Evolutionary conservation across 768 basidiomycete genomes (phyloP), one percentile per base, ranked within the genome.

Genomic region (Tricholoma furcatifolium): DNA sequence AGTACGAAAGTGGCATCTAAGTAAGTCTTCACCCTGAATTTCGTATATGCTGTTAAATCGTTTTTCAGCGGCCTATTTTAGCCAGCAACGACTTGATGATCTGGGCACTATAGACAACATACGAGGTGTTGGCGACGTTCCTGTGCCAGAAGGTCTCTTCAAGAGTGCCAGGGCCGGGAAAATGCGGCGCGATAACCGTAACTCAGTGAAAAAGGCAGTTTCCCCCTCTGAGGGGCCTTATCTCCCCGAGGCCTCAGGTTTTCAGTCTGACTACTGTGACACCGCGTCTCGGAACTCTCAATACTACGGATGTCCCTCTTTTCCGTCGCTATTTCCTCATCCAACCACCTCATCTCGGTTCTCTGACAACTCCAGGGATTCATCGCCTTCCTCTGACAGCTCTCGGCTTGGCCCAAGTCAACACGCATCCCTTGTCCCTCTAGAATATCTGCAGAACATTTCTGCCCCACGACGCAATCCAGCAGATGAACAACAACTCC

Each of bases 1-100:
- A 48, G 70, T 83, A 47, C 80, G 87, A 47, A 92, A 92, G 63
- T 91, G 90, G 90, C 90, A 92, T 62, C 75, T 92, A 27, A 91
- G 90, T 91, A 63, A 64, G 87, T 70, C 47, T 47, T 58, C 46
- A 50, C 39, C 50, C 50, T 41, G 31, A 36, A 43, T 58, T 58
- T 65, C 14, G 20, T 47, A 14, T 15, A 30, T 42, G 18, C 50
- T 20, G 23, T n/a, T 69, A 67, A 72, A 62, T 67, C 10, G 34
- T 39, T 57, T 43, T 52, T 32, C 63, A 92, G 90, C 90, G 55
- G 89, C 90, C 43, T 92, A 92, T 74, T 92, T 90, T 67, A 90
- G 86, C 60, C 88, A 88, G 62, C 82, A 82, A 62, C 86, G 79
- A 51, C 72, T 91, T 54, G 85, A 88, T 64, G 76, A 76, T 50